Percentiles rank a stretch among this genome's conserved stretches.
These are phyloP conservation scores for Phlegmacium glaucopus DNA, from an alignment of 768 basidiomycete genomes.

Conservation along the genomic window DNA sequence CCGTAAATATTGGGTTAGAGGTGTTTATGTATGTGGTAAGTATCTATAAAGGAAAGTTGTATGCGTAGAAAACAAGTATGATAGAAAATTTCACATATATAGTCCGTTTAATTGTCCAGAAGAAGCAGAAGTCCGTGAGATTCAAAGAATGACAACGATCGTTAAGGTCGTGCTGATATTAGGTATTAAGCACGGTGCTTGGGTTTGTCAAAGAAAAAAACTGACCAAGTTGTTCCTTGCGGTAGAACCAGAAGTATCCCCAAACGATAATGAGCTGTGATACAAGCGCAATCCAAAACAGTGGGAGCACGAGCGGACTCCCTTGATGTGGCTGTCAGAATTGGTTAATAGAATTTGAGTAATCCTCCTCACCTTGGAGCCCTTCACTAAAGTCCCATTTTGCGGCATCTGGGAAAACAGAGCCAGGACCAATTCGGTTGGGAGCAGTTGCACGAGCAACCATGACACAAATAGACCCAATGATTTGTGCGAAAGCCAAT, in stretches of 20 bases:
- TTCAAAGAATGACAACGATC: constrained; percentile 1
- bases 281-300: constrained; percentile 84
- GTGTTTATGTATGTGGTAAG: constrained; percentile 7
- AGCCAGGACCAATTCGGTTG: constrained; percentile 82
- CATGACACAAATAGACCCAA: constrained; percentile 91
- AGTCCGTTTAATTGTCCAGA: constrained; percentile 19
- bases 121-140: constrained; percentile 19
- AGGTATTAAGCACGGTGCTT: constrained; percentile 1
- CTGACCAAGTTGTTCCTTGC: constrained; percentile 88
- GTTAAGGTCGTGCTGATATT: constrained; percentile 22
- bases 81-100: constrained; percentile 27
- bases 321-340: constrained; percentile 27
- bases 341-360: not conserved
- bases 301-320: constrained; percentile 78
- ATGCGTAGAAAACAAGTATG: constrained; percentile 20
- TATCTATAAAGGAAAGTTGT: constrained; percentile 23
- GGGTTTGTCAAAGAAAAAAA: constrained; percentile 10
- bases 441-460: constrained; percentile 89
- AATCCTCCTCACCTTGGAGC: constrained; percentile 40
- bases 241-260: constrained; percentile 97
- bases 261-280: constrained; percentile 83
- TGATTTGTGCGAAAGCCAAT: constrained; percentile 84
- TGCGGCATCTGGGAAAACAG: constrained; percentile 89
- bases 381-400: constrained; percentile 85
- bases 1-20: not conserved